Conservation (phyloP, 257 asterid species). For the Nicotiana benthamiana region DNA sequence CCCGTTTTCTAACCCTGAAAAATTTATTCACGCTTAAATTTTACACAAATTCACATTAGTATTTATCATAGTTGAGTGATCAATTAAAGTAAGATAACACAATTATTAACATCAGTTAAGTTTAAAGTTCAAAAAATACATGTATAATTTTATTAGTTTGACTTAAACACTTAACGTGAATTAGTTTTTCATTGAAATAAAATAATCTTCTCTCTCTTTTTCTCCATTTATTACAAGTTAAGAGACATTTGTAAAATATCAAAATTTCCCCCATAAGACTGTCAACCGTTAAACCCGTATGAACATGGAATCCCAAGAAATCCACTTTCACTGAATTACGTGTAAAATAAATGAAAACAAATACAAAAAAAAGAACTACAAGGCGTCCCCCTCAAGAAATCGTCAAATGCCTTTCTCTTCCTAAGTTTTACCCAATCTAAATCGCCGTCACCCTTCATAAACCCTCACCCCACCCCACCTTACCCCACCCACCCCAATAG, state of each 20-base stretch:
- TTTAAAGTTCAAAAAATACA: no score
- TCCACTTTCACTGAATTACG: slow-evolving; percentile 14
- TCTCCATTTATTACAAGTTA: slow-evolving; percentile 13
- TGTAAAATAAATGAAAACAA: slow-evolving; percentile 26
- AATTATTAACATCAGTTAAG: no score
- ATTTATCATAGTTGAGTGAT: slow-evolving; percentile 8
- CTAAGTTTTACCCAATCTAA: slow-evolving; percentile 18
- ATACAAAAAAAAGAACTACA: slow-evolving; percentile 1
- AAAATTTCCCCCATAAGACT: neutral
- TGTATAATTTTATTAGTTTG: no score
- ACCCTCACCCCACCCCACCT: neutral
- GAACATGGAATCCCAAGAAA: slow-evolving; percentile 8
- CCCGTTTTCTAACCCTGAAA: neutral
- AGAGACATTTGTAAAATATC: neutral
- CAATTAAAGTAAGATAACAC: neutral
- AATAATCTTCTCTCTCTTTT: neutral
- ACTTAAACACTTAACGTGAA: no score
- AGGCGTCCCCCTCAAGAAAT: slow-evolving; percentile 67
- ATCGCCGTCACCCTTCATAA: neutral
- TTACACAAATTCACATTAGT: neutral
- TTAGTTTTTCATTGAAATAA: no score
- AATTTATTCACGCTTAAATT: no score
- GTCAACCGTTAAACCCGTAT: slow-evolving; percentile 12
- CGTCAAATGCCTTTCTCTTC: slow-evolving; percentile 29
- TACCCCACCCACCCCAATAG: neutral